phyloP scores from a whole-genome alignment of 768 basidiomycete species.

The Amanita thiersii region DNA sequence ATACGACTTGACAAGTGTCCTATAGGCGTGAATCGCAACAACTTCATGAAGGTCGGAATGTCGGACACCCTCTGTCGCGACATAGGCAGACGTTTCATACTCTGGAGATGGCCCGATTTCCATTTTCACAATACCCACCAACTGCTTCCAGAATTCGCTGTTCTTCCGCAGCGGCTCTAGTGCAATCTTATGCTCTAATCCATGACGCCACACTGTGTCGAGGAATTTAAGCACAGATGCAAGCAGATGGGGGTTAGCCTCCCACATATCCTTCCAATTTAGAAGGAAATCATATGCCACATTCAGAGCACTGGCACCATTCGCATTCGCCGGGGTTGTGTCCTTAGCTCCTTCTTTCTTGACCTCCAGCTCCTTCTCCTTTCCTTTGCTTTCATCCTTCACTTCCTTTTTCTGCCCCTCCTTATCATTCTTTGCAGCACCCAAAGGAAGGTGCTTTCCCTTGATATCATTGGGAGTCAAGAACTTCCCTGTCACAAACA shows the following conservation, averaged over 20 bases:
- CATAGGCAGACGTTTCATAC: conserved; percentile 45
- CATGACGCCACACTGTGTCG: conserved; percentile 73
- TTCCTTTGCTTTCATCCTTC: conserved; percentile 25
- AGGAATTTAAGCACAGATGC: conserved; percentile 70
- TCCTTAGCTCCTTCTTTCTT: conserved; percentile 29
- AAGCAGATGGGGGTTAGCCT: conserved; percentile 67
- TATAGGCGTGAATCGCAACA: conserved; percentile 58
- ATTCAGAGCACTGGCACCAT: conserved; percentile 52
- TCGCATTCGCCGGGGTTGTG: conserved; percentile 25
- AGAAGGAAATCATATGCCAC: conserved; percentile 59
- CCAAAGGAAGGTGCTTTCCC: conserved; percentile 19
- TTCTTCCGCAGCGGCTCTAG: conserved; percentile 52
- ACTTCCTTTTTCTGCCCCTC: conserved; percentile 28
- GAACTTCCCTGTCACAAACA: conserved; percentile 74
- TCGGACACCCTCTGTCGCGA: conserved; percentile 37
- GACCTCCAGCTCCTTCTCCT: conserved; percentile 18
- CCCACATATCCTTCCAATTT: conserved; percentile 71
- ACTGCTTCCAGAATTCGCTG: conserved; percentile 59
- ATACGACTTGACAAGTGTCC: conserved; percentile 62
- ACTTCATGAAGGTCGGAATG: conserved; percentile 53
- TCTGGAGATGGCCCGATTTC: conserved; percentile 73
- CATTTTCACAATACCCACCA: conserved; percentile 53
- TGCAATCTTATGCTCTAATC: conserved; percentile 57
- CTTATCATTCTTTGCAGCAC: conserved; percentile 13
- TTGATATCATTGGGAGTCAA: conserved; percentile 36